phyloP scores from a whole-genome alignment of 768 basidiomycete species.

The Dictyophora rubrovolvata region DNA sequence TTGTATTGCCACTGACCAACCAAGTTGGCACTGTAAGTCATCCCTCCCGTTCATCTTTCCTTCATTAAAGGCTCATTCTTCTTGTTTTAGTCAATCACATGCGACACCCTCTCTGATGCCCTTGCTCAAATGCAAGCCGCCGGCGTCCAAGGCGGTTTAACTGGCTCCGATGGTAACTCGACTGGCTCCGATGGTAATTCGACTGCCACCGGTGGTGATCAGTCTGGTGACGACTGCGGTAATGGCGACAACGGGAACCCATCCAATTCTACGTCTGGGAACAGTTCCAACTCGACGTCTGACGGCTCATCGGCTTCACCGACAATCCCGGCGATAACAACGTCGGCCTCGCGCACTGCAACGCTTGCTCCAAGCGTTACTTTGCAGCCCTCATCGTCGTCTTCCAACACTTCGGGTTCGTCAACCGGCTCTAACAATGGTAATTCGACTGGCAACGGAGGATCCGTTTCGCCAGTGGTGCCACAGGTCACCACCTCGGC shows the following conservation, averaged over 20 bases:
- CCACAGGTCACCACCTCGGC: background rate
- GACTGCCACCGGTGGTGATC: slow-evolving; percentile 1
- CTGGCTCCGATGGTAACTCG: slow-evolving; percentile 7
- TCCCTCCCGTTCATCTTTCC: background rate
- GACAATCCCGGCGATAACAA: background rate
- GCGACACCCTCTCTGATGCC: slow-evolving; percentile 19
- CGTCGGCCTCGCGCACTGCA: background rate
- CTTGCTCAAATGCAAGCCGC: slow-evolving; percentile 33
- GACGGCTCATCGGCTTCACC: slow-evolving; percentile 3
- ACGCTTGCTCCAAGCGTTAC: slow-evolving; percentile 5
- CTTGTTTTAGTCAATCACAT: slow-evolving; percentile 4
- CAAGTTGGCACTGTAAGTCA: slow-evolving; percentile 24
- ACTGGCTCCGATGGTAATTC: slow-evolving; percentile 12
- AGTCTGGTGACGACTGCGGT: slow-evolving; percentile 8
- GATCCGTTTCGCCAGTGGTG: background rate
- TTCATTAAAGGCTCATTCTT: background rate
- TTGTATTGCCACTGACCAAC: slow-evolving; percentile 34
- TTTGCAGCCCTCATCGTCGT: background rate
- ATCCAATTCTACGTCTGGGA: slow-evolving; percentile 3
- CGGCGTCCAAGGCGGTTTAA: slow-evolving; percentile 19
- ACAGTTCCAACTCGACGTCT: slow-evolving; percentile 8
- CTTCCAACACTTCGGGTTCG: background rate
- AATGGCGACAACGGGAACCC: background rate
- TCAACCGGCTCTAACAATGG: slow-evolving; percentile 24
- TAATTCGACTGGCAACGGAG: slow-evolving; percentile 16